Conservation (phyloP, 257 asterid species). For the Solanum paucissectum region DNA sequence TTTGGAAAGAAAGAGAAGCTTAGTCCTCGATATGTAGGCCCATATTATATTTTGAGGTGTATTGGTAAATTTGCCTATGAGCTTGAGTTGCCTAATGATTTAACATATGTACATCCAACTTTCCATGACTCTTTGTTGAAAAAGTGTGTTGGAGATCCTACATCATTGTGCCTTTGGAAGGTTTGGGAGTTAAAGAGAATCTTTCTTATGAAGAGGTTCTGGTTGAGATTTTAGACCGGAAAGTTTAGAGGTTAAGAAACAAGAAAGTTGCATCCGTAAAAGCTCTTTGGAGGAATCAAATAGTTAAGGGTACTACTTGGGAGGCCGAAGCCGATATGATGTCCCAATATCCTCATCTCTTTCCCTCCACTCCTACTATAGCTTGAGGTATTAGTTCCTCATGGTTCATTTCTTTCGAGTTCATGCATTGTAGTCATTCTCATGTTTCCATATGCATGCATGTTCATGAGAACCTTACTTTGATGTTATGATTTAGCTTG, state of each 20-base stretch:
- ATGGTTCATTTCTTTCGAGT: not conserved
- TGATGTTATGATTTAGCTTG: no score
- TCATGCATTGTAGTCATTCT: no score
- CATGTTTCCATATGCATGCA: no score
- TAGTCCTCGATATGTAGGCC: not conserved
- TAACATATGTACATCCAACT: accelerated
- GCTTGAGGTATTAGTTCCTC: not conserved
- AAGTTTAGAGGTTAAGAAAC: not conserved
- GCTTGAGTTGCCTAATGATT: not conserved
- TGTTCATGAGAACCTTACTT: no score
- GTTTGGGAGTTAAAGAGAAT: not conserved
- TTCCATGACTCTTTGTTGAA: not conserved
- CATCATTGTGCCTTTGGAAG: not conserved
- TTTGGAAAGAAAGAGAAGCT: not conserved
- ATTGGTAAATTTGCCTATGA: no score
- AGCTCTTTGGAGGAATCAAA: not conserved
- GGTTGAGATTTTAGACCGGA: not conserved
- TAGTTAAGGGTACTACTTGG: not conserved
- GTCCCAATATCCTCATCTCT: accelerated
- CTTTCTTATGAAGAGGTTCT: not conserved
- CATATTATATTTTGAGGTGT: not conserved
- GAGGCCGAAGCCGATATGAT: not conserved
- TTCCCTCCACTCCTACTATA: not conserved
- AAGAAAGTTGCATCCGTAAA: accelerated
- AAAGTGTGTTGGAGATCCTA: not conserved